Conservation (phyloP, 768 basidiomycete species). For the Rickenella mellea region DNA sequence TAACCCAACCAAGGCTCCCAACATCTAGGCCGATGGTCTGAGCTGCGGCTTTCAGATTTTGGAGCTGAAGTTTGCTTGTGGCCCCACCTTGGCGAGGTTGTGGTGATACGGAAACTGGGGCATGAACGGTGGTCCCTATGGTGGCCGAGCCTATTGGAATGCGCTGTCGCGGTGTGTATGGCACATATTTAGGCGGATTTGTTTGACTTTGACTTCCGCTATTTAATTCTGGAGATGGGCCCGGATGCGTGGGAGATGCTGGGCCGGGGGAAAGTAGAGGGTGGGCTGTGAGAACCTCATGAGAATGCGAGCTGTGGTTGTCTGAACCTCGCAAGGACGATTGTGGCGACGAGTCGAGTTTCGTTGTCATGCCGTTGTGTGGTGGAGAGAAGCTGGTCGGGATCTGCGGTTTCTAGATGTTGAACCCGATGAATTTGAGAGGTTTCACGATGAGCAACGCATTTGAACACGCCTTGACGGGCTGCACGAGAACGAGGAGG, state of each 20-base stretch:
- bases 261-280: not conserved
- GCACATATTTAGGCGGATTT: constrained; percentile 54
- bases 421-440: constrained; percentile 28
- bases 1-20: constrained; percentile 63
- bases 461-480: too few relatives aligned
- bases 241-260: constrained; percentile 6
- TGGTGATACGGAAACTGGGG: constrained; percentile 25
- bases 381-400: constrained; percentile 60
- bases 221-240: too few relatives aligned
- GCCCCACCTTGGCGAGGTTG: constrained; percentile 45
- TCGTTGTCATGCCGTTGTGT: constrained; percentile 9
- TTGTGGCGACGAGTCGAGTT: constrained; percentile 5
- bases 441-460: too few relatives aligned
- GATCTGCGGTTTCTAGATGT: constrained; percentile 45
- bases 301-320: not conserved
- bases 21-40: constrained; percentile 60
- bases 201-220: too few relatives aligned
- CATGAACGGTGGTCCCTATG: constrained; percentile 30
- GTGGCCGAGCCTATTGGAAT: constrained; percentile 39
- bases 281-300: not conserved
- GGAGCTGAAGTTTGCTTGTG: constrained; percentile 57
- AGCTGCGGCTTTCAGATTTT: constrained; percentile 64
- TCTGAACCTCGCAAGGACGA: constrained; percentile 7
- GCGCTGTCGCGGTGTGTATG: constrained; percentile 71
- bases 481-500: too few relatives aligned